Evolutionary conservation across 768 basidiomycete genomes (phyloP), one percentile per base, ranked within the genome.

Genomic region (Lactarius hengduanensis): DNA sequence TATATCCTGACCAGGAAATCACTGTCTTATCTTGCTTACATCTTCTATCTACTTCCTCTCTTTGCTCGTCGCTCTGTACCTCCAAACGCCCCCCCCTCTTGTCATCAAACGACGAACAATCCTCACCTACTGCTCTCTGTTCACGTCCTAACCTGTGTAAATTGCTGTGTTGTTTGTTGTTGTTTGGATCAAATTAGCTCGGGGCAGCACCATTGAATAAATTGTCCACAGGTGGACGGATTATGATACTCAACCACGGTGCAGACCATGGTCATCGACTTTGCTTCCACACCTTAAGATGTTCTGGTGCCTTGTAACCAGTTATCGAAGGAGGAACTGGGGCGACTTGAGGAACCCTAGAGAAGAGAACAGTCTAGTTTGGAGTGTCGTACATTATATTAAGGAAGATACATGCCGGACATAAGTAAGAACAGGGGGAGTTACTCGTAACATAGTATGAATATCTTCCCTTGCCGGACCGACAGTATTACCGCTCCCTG

Each of bases 401-500:
- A 56, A 34, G 54, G 30, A 40, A 58, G 32, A 34, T 58, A 58
- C 50, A 26, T 16, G n/a, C 34, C 10, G 22, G 34, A 41, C 22
- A 62, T 26, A 53, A 22, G 53, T 32, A 58, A 38, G 15, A 41
- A 1, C 11, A 0, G 7, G 38, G 36, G 3, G 16, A 34, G 10
- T 68, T 59, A 82, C 58, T 81, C 80, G 77, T 90, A 90, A 77
- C 85, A 85, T 72, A 91, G 72, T 73, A 90, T 89, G 76, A 87
- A 90, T 61, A 90, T 87, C 78, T 81, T 86, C 53, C 89, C 89
- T 15, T 82, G 80, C 77, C 80, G 84, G 65, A 88, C 85, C 40
- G 85, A 87, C 61, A 91, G 74, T 66, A 90, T 89, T 47, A 90
- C 82, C 10, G 87, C 86, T 1, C 89, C 89, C 72, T 91, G 89